Evolutionary conservation across 192 early-diverging fungal genomes (phyloP), one percentile per base, ranked within the genome.

Genomic region (Gigaspora rosea): DNA sequence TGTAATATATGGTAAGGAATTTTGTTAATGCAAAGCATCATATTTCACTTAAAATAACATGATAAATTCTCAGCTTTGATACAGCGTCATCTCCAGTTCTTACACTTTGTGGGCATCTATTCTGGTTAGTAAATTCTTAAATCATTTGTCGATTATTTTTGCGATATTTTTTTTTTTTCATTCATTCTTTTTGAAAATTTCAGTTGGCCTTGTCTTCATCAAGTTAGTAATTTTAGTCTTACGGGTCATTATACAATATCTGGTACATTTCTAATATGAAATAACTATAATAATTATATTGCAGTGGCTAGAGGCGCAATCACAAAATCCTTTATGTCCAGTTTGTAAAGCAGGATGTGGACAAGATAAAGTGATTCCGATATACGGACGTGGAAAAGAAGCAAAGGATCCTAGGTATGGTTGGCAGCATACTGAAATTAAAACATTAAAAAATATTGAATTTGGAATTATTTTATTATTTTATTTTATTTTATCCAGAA

Each of bases 271-370:
- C 32, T 1, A 48, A 48, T 48, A 70, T 49, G 15, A 22, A 49
- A 12, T 7, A 58, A n/a, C 3, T 2, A 66, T 58, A 36, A 49
- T 51, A 62, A 20, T 63, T 11, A 32, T 66, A 87, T 86, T 50
- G 67, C 89, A 94, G 76, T 94, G 93, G 93, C 86, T 94, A 16
- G 90, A 93, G 63, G 82, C 88, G 41, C 88, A 89, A 71, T 82
- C 84, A 10, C 87, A 83, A 35, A 93, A 92, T 73, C 91, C 92
- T 33, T 89, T 91, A 1, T 95, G 93, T 63, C 93, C 93, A 7
- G 92, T 95, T 16, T 95, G 93, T 74, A 95, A 95, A 80, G 93
- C 92, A 2, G 93, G 93, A 49, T 93, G 92, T 81, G 91, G 90
- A 22, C 90, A 91, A 75, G 92, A 93, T 51, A 93, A 94, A 76